Conservation (phyloP, 768 basidiomycete species). For the Suillus fuscotomentosus region DNA sequence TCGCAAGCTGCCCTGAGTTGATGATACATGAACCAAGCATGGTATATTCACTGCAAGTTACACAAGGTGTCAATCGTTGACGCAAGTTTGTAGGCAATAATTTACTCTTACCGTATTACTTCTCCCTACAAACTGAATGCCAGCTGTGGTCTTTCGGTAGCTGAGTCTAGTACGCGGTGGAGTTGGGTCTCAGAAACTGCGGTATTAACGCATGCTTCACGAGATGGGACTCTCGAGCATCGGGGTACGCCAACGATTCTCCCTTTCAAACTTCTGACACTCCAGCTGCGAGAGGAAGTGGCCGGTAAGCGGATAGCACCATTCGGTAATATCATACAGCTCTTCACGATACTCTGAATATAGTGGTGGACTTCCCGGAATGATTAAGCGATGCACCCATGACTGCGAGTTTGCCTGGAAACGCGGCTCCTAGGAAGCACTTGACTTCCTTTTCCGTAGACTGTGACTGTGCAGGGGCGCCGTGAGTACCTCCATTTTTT, state of each 20-base stretch:
- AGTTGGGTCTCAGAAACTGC: neutral
- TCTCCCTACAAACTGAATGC: conserved; percentile 19
- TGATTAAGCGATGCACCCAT: neutral
- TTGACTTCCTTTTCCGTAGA: neutral
- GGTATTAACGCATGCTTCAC: neutral
- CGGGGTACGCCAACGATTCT: neutral
- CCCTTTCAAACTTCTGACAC: neutral
- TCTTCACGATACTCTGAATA: neutral
- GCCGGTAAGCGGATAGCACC: neutral
- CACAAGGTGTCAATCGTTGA: neutral
- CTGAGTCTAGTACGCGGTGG: conserved; percentile 21
- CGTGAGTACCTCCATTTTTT: neutral
- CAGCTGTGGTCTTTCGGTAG: conserved; percentile 17
- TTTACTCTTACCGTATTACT: conserved; percentile 12
- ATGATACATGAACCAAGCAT: conserved; percentile 29
- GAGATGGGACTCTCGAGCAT: neutral
- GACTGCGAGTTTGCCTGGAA: conserved; percentile 1
- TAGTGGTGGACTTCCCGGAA: conserved; percentile 1
- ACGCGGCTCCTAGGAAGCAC: conserved; percentile 3
- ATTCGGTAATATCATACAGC: neutral
- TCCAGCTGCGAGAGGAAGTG: neutral
- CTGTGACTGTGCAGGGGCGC: neutral
- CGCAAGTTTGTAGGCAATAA: neutral
- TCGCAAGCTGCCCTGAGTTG: conserved; percentile 37
- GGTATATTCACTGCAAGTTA: conserved; percentile 26